phyloP scores from a whole-genome alignment of 441 rosid genomes.

The Gossypium schwendimanii region DNA sequence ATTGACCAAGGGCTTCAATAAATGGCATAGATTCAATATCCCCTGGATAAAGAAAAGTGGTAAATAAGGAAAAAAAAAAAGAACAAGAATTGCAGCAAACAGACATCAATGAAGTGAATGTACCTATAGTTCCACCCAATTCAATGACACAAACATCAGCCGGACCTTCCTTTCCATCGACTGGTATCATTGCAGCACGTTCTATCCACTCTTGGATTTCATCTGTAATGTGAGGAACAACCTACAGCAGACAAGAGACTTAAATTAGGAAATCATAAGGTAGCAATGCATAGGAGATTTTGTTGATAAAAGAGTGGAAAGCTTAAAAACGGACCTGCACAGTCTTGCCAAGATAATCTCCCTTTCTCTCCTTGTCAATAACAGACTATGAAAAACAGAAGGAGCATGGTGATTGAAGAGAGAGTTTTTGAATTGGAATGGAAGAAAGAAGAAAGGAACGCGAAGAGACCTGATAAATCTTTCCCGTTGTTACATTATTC shows the following conservation, averaged over 20 bases:
- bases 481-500: constrained; percentile 86
- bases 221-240: constrained; percentile 85
- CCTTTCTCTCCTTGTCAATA: constrained; percentile 83
- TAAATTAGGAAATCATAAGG: not conserved
- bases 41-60: constrained; percentile 34
- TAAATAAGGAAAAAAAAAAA: not conserved
- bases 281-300: not conserved
- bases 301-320: not conserved
- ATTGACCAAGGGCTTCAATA: constrained; percentile 83
- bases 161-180: constrained; percentile 60
- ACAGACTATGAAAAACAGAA: constrained; percentile 43
- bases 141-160: constrained; percentile 88
- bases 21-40: constrained; percentile 92
- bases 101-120: not conserved
- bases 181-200: constrained; percentile 65
- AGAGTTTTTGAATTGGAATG: not conserved
- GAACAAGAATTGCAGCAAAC: not conserved
- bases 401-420: not conserved
- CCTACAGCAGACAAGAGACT: constrained; percentile 32
- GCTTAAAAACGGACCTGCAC: constrained; percentile 55
- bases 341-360: constrained; percentile 90
- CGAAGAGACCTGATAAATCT: constrained; percentile 66
- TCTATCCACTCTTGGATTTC: constrained; percentile 88
- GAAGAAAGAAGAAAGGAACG: not conserved
- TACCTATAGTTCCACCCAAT: constrained; percentile 89